Evolutionary conservation across 306 rosid species (phyloP), one percentile per base, ranked within the genome.

Genomic region (Herpetospermum pedunculosum): DNA sequence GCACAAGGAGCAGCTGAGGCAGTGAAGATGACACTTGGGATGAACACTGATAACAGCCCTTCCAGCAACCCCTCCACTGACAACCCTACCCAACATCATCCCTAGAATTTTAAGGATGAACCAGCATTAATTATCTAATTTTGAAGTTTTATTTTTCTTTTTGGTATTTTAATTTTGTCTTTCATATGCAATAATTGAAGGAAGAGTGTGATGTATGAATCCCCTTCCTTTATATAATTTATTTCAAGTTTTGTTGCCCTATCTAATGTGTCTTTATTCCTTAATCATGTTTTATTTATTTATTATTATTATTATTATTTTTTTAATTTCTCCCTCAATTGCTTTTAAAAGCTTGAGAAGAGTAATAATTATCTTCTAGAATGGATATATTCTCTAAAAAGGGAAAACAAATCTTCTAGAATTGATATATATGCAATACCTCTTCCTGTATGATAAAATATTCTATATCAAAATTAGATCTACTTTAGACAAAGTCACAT

Each of bases 1-100:
- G 89, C 94, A 0, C 85, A 81, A 12, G 81, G 86, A 21, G 91
- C 87, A 2, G 59, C 89, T 6, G 87, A 88, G 3, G 83, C 89
- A 0, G 83, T 85, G 67, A 92, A 90, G 41, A 25, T 72, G 5
- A 85, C 98, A 0, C 11, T 88, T 34, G 98, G 98, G 0, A 43
- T 92, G 87, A 72, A 72, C 76, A 50, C 46, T 12, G 76, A 72
- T 34, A 50, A 12, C 43, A 47, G 12, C 16, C 47, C 47, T 43
- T 26, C 29, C 37, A 25, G 1, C 70, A 15, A 44, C 14, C 44
- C 46, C 34, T 18, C 72, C 19, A 11, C 44, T 19, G 21, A 10
- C 50, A 19, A 1, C 43, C 29, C 72, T 13, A 2, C 19, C 50
- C 10, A 28, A 10, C 1, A 2, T 8, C 9, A 18, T 35, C 44